phyloP scores from a whole-genome alignment of 805 yeast genomes.

The Metschnikowia santaceciliae region DNA sequence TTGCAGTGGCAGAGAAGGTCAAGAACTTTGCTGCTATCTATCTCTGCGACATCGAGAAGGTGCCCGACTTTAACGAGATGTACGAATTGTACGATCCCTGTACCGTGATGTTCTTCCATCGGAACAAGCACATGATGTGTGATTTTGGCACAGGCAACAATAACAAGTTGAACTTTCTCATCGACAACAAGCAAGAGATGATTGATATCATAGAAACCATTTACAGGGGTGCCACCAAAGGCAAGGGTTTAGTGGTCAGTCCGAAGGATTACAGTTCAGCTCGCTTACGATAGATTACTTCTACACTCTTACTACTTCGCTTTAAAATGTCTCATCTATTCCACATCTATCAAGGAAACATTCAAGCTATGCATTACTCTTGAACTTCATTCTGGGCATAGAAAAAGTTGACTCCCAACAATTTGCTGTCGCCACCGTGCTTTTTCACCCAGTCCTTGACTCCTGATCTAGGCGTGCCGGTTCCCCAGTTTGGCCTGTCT shows the following conservation, averaged over 20 bases:
- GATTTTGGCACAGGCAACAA: slow-evolving; percentile 98
- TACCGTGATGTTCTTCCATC: slow-evolving; percentile 88
- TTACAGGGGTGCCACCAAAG: slow-evolving; percentile 87
- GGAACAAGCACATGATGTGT: slow-evolving; percentile 96
- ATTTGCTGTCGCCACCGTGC: slow-evolving; percentile 50
- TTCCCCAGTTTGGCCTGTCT: slow-evolving; percentile 80
- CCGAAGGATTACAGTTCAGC: slow-evolving; percentile 62
- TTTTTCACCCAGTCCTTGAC: slow-evolving; percentile 68
- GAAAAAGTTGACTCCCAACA: slow-evolving; percentile 79
- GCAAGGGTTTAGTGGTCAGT: slow-evolving; percentile 84
- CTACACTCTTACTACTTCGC: background rate
- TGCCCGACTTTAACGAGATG: slow-evolving; percentile 85
- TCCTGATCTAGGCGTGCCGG: slow-evolving; percentile 76
- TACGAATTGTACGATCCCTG: slow-evolving; percentile 87
- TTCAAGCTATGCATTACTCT: slow-evolving; percentile 5
- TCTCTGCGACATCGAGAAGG: slow-evolving; percentile 83
- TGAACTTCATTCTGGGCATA: slow-evolving; percentile 57
- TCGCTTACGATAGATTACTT: slow-evolving; percentile 8
- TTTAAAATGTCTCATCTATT: background rate
- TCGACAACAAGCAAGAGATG: slow-evolving; percentile 79
- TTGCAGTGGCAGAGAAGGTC: slow-evolving; percentile 74
- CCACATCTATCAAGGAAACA: background rate
- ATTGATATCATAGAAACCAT: slow-evolving; percentile 88
- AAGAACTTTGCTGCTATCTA: slow-evolving; percentile 86
- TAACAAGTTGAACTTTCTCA: slow-evolving; percentile 79